These are phyloP conservation scores for Trichoderma koningii DNA, from an alignment of 2,329 filamentous ascomycete genomes.

Conservation along the genomic window DNA sequence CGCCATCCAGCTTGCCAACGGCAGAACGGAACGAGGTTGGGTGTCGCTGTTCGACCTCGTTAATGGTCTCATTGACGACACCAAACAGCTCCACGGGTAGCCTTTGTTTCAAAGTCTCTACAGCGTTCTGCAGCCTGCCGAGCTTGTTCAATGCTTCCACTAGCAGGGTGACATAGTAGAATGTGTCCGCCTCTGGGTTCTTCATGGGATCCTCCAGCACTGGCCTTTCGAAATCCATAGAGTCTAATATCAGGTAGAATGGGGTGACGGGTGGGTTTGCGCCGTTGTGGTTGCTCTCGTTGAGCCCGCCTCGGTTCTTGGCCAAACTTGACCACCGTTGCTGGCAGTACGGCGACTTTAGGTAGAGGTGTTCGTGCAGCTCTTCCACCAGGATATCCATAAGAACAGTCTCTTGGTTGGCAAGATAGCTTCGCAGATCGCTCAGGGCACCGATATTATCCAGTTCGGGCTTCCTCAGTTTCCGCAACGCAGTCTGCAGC, in stretches of 20 bases:
- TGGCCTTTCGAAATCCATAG: conserved; percentile 60
- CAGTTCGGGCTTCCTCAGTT: conserved; percentile 83
- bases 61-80: conserved; percentile 92
- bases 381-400: conserved; percentile 98
- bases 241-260: conserved; percentile 62
- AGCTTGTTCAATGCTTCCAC: conserved; percentile 90
- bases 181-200: conserved; percentile 94
- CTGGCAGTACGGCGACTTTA: conserved; percentile 97
- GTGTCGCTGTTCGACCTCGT: conserved; percentile 89
- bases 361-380: conserved; percentile 92
- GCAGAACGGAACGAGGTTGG: conserved; percentile 75
- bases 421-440: conserved; percentile 83
- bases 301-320: conserved; percentile 61
- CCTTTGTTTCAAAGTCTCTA: conserved; percentile 89
- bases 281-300: conserved; percentile 50
- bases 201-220: conserved; percentile 85
- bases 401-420: conserved; percentile 87
- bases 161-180: conserved; percentile 85
- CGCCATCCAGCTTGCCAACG: conserved; percentile 54
- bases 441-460: conserved; percentile 87
- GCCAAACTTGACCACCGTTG: conserved; percentile 88
- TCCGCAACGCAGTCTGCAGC: conserved; percentile 80
- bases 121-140: conserved; percentile 78
- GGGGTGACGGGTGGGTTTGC: conserved; percentile 49
- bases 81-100: conserved; percentile 91